Evolutionary conservation across 352 stramenopile species (phyloP).

Genomic region (Globisporangium splendens): DNA sequence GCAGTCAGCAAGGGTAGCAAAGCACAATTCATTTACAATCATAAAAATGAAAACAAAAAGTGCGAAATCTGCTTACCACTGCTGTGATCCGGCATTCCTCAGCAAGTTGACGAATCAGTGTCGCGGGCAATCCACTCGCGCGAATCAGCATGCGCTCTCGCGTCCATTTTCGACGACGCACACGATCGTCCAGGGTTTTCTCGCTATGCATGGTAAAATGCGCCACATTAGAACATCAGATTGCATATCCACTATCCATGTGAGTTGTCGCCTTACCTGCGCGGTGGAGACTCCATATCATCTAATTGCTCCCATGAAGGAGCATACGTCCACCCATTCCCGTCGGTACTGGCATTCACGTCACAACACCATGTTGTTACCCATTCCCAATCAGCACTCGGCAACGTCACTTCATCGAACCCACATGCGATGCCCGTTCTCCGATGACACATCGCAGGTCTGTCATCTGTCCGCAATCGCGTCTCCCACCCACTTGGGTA

Average conservation of each 20-base stretch:
- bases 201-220: slow-evolving; percentile 23
- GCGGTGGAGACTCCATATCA: slow-evolving; percentile 10
- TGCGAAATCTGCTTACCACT: slow-evolving; percentile 25
- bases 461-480: slow-evolving; percentile 10
- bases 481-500: slow-evolving; percentile 24
- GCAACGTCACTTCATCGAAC: slow-evolving; percentile 51
- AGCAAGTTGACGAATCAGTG: slow-evolving; percentile 24
- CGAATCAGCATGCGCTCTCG: slow-evolving; percentile 49
- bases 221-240: not conserved
- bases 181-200: slow-evolving; percentile 24
- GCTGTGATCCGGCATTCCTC: slow-evolving; percentile 28
- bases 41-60: too few relatives aligned
- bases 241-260: not conserved
- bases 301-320: slow-evolving; percentile 26
- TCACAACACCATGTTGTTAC: slow-evolving; percentile 45
- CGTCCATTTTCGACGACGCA: slow-evolving; percentile 55
- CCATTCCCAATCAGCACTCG: slow-evolving; percentile 60
- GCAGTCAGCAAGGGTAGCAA: not conserved
- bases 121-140: slow-evolving; percentile 24
- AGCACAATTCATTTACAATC: too few relatives aligned
- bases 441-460: slow-evolving; percentile 21
- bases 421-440: slow-evolving; percentile 25
- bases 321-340: slow-evolving; percentile 56
- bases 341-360: slow-evolving; percentile 43
- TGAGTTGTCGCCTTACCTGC: slow-evolving; percentile 11